phyloP scores from a whole-genome alignment of 2,329 filamentous ascomycete genomes.

The Trichoderma sp. region DNA sequence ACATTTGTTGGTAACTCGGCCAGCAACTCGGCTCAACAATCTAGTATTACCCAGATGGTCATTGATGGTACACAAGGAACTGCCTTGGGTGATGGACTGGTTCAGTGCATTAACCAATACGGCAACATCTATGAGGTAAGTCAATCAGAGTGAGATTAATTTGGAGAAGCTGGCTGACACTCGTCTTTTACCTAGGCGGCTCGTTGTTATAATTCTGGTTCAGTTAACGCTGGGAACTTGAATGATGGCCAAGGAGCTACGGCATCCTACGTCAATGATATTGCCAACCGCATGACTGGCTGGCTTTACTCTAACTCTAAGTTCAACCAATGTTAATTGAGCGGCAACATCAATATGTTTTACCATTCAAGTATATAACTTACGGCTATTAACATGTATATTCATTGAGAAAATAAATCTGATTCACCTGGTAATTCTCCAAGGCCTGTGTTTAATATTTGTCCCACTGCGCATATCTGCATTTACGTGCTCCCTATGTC shows the following conservation, averaged over 20 bases:
- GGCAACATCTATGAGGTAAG: constrained; percentile 3
- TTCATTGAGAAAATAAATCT: not conserved
- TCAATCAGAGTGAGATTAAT: not conserved
- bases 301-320: constrained; percentile 14
- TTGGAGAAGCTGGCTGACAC: not conserved
- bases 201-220: constrained; percentile 25
- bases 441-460: not conserved
- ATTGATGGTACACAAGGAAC: constrained; percentile 45
- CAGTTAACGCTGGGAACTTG: constrained; percentile 24
- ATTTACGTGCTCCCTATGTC: not conserved
- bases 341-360: not conserved
- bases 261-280: constrained; percentile 23
- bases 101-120: constrained; percentile 15
- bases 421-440: not conserved
- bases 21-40: constrained; percentile 25
- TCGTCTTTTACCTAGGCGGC: constrained; percentile 19
- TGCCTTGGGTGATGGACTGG: constrained; percentile 41
- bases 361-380: not conserved
- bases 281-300: constrained; percentile 25
- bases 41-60: constrained; percentile 32
- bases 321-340: not conserved
- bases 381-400: not conserved
- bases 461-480: not conserved
- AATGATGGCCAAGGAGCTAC: constrained; percentile 22
- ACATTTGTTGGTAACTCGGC: constrained; percentile 35